These are phyloP conservation scores for Circinella umbellata DNA, from an alignment of 371 early-diverging fungal species.

Conservation along the genomic window DNA sequence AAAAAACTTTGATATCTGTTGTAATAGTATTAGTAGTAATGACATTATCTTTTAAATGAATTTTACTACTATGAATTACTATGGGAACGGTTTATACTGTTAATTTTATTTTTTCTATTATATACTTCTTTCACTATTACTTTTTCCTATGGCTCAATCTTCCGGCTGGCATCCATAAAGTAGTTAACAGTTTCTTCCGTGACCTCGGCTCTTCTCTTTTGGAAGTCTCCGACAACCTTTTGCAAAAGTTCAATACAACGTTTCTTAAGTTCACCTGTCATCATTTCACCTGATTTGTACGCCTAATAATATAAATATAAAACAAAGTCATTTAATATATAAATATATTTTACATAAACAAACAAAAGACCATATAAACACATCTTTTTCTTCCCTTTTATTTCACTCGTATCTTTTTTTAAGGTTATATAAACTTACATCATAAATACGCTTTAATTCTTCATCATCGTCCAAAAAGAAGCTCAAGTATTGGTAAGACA, in stretches of 20 bases:
- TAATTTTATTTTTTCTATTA: not conserved
- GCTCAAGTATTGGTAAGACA: slow-evolving; percentile 95
- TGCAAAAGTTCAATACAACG: slow-evolving; percentile 91
- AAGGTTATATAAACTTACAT: slow-evolving; percentile 33
- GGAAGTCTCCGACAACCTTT: slow-evolving; percentile 87
- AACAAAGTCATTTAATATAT: not conserved
- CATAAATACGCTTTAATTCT: slow-evolving; percentile 79
- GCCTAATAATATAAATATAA: slow-evolving; percentile 28
- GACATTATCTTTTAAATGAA: no score
- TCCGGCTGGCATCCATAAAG: slow-evolving; percentile 66
- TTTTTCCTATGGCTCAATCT: slow-evolving; percentile 36
- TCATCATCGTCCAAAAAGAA: slow-evolving; percentile 98
- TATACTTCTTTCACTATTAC: not conserved
- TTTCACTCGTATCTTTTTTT: not conserved
- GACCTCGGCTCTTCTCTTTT: slow-evolving; percentile 71
- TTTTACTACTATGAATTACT: no score
- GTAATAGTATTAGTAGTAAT: no score
- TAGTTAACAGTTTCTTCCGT: slow-evolving; percentile 69
- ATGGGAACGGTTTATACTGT: not conserved
- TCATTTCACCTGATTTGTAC: slow-evolving; percentile 91
- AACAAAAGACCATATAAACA: not conserved
- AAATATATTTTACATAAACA: not conserved
- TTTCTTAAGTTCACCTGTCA: slow-evolving; percentile 94
- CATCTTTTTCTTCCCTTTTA: not conserved
- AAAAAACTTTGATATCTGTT: no score